Conservation (phyloP, 192 early-diverging fungal species). For the Umbelopsis sp. region DNA sequence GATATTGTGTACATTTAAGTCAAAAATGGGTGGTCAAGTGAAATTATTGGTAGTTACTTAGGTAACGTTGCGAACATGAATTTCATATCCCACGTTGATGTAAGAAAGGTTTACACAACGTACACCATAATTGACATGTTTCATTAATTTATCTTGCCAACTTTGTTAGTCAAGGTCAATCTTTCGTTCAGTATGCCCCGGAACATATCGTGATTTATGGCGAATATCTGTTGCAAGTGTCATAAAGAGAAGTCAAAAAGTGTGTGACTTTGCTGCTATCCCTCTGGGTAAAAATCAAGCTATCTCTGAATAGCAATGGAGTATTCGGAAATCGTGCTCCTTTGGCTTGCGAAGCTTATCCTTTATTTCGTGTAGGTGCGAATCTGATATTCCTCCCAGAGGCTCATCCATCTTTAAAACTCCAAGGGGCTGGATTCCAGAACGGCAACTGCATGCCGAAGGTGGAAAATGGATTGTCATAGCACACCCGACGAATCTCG, state of each 20-base stretch:
- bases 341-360: background rate
- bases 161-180: background rate
- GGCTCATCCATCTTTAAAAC: constrained; percentile 4
- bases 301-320: too few species aligned
- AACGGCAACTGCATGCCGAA: background rate
- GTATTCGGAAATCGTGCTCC: background rate
- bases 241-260: background rate
- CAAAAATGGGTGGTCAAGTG: background rate
- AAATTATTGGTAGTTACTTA: background rate
- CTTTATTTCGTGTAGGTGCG: background rate
- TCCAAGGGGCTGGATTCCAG: background rate
- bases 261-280: background rate
- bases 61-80: constrained; percentile 9
- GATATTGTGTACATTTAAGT: background rate
- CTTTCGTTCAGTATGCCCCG: background rate
- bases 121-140: background rate
- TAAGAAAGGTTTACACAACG: background rate
- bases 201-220: background rate
- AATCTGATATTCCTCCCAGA: background rate
- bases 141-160: background rate
- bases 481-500: background rate
- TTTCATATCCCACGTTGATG: background rate
- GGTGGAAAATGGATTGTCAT: background rate
- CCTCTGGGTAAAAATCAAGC: background rate
- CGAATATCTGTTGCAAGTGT: background rate